Conservation (phyloP, 768 basidiomycete genomes). For the Rhizopogon salebrosus region DNA sequence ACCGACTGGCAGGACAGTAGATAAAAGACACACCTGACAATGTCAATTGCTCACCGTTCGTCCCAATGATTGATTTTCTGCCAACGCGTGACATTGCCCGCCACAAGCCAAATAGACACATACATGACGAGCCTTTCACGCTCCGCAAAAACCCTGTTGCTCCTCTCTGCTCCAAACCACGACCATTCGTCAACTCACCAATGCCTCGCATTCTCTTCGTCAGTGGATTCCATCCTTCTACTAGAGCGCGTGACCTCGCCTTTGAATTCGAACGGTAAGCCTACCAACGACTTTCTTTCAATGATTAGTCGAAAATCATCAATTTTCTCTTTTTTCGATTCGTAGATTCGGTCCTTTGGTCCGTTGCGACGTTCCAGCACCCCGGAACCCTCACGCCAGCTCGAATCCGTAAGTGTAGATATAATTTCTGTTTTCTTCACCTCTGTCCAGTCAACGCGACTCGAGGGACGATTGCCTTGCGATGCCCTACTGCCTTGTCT, state of each 20-base stretch:
- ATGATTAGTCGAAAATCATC: conserved; percentile 1
- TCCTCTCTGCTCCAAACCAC: conserved; percentile 21
- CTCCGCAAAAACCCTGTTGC: conserved; percentile 21
- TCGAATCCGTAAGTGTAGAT: conserved; percentile 74
- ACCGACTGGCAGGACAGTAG: not conserved
- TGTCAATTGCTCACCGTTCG: not conserved
- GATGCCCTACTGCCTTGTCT: conserved; percentile 19
- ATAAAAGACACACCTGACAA: conserved; percentile 3
- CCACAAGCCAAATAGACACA: conserved; percentile 34
- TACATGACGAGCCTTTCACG: conserved; percentile 22
- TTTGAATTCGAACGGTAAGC: conserved; percentile 81
- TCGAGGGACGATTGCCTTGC: conserved; percentile 25
- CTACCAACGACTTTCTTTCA: not conserved
- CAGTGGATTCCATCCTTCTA: conserved; percentile 79
- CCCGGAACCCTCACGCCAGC: conserved; percentile 68
- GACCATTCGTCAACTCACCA: conserved; percentile 6
- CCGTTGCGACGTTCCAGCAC: conserved; percentile 87
- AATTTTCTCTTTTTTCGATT: conserved; percentile 1
- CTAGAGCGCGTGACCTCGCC: conserved; percentile 78
- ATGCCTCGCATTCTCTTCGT: conserved; percentile 88
- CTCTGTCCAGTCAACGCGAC: conserved; percentile 33
- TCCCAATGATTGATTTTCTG: too few species aligned
- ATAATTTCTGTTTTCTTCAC: conserved; percentile 18
- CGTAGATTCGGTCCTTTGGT: conserved; percentile 74
- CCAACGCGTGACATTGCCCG: too few species aligned